Percentiles rank a stretch among this genome's conserved stretches.
These are phyloP conservation scores for Limtongia smithiae DNA, from an alignment of 805 yeast genomes.

Conservation along the genomic window DNA sequence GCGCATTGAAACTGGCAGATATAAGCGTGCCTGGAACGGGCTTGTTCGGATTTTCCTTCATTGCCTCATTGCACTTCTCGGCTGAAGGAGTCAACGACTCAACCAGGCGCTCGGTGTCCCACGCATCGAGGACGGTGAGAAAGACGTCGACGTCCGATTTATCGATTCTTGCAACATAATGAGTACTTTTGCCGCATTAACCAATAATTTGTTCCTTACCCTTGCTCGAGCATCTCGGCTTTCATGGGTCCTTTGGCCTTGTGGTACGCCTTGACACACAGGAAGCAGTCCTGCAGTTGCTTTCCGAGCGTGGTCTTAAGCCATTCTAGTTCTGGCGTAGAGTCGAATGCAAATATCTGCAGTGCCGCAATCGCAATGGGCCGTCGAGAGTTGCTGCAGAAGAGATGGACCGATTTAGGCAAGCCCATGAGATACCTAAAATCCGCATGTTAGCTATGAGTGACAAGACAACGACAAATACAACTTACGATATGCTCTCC, in stretches of 20 bases:
- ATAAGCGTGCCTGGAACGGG: constrained; percentile 13
- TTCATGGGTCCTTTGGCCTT: constrained; percentile 15
- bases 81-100: constrained; percentile 22
- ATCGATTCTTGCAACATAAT: constrained; percentile 24
- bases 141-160: constrained; percentile 24
- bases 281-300: constrained; percentile 26
- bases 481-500: constrained; percentile 22
- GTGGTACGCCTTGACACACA: constrained; percentile 30
- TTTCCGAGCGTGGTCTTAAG: constrained; percentile 19
- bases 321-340: constrained; percentile 27
- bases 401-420: constrained; percentile 20
- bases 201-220: too few species aligned
- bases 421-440: constrained; percentile 23
- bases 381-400: constrained; percentile 12
- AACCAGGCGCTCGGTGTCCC: constrained; percentile 26
- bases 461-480: background rate
- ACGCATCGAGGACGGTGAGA: constrained; percentile 15
- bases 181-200: too few species aligned
- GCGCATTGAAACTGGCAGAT: constrained; percentile 26
- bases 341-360: constrained; percentile 28
- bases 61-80: constrained; percentile 10
- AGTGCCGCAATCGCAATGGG: constrained; percentile 18
- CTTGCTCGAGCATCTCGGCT: constrained; percentile 18
- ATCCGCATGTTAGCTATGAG: background rate
- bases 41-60: constrained; percentile 6